Evolutionary conservation across 2,329 filamentous ascomycete genomes (phyloP), one percentile per base, ranked within the genome.

Genomic region (Aspergillus nomiae): DNA sequence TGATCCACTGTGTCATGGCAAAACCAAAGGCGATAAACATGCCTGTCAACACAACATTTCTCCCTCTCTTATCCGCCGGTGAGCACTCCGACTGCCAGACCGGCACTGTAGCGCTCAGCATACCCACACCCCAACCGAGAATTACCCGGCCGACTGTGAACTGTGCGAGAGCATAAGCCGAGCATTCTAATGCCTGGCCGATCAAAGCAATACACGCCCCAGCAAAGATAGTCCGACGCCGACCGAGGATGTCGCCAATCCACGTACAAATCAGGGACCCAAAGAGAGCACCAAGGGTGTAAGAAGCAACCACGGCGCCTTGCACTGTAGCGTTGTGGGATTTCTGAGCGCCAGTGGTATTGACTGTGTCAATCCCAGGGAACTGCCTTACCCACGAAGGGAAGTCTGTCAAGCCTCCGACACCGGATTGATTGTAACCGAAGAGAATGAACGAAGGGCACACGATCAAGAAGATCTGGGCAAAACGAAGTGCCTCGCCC

Each of bases 401-500:
- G 0, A 73, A 66, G 4, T 62, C 78, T 71, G 81, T 68, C n/a
- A 85, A 74, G 16, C 82, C 82, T 51, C 82, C 82, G n/a, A 82
- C 76, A 54, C 81, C 81, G 56, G 81, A 80, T 68, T 84, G 81
- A 69, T 85, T 84, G 75, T 84, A 85, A 58, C 83, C 83, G 66
- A 83, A 84, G 55, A 82, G 74, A 59, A 83, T 78, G 63, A 83
- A 84, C 21, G 78, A 68, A 34, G 71, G 71, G 9, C 60, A 67
- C 8, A 71, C 71, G 34, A 71, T 67, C 24, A 73, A 64, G n/a
- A 65, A 57, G 28, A 65, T 55, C 19, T 65, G 63, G 11, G 64
- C 64, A 19, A 63, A 53, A 28, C 60, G 59, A 36, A 66, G 62
- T 28, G 54, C 34, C 58, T 48, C 45, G 6, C 60, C 63, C 19